Evolutionary conservation across 768 basidiomycete genomes (phyloP).

Genomic region (Russula compacta): DNA sequence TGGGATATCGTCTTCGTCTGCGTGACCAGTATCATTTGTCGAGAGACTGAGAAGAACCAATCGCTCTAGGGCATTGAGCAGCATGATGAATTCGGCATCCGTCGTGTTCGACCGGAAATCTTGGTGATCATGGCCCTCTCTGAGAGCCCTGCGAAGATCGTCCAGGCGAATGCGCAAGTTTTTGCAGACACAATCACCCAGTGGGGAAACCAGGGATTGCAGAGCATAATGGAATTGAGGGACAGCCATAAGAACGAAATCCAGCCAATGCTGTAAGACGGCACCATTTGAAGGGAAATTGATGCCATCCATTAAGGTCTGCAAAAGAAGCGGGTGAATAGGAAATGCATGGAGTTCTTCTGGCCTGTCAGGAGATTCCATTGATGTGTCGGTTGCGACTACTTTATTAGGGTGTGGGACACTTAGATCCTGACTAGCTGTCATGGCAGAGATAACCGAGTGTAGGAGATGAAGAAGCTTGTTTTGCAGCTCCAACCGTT

Average conservation of each 20-base stretch:
- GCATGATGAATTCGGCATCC: constrained; percentile 77
- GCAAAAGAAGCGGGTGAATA: constrained; percentile 64
- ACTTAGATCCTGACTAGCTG: constrained; percentile 27
- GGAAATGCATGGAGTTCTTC: constrained; percentile 34
- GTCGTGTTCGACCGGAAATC: constrained; percentile 47
- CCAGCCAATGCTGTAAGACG: constrained; percentile 90
- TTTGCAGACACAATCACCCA: constrained; percentile 71
- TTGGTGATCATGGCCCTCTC: constrained; percentile 27
- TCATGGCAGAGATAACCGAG: constrained; percentile 65
- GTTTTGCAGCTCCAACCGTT: constrained; percentile 78
- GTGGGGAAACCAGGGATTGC: constrained; percentile 55
- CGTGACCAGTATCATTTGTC: constrained; percentile 36
- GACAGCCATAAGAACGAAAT: constrained; percentile 87
- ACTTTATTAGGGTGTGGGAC: neutral
- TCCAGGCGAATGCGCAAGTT: constrained; percentile 51
- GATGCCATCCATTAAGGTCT: constrained; percentile 77
- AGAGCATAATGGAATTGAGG: constrained; percentile 74
- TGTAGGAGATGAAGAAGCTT: constrained; percentile 89
- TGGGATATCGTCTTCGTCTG: constrained; percentile 47
- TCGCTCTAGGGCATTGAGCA: constrained; percentile 78
- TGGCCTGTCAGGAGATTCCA: constrained; percentile 26
- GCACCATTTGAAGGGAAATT: constrained; percentile 58
- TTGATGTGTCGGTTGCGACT: neutral
- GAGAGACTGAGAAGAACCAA: constrained; percentile 66
- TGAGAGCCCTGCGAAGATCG: constrained; percentile 33